phyloP scores from a whole-genome alignment of 2,329 filamentous ascomycete species.

The Arthroderma sp. region DNA sequence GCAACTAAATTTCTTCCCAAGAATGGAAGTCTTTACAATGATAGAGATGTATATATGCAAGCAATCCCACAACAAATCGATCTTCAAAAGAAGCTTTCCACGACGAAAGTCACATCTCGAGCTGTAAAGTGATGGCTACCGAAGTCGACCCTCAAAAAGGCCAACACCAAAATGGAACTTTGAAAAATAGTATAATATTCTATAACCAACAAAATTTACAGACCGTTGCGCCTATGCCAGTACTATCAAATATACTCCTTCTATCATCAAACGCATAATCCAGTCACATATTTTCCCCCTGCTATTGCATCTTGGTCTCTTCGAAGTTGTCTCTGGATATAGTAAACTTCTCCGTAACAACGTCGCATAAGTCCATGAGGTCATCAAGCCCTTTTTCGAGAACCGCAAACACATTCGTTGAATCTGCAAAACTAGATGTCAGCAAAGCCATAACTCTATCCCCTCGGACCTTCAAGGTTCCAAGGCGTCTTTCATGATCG shows the following conservation, averaged over 20 bases:
- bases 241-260: not conserved
- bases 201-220: not conserved
- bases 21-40: not conserved
- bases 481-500: no score
- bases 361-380: constrained; percentile 81
- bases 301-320: constrained; percentile 16
- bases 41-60: constrained; percentile 9
- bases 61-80: not conserved
- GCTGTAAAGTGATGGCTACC: no score
- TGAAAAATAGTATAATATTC: not conserved
- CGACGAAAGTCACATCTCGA: not conserved
- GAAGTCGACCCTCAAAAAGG: no score
- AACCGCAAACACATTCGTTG: constrained; percentile 67
- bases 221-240: constrained; percentile 1
- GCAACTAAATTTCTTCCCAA: constrained; percentile 10
- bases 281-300: not conserved
- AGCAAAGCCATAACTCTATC: not conserved
- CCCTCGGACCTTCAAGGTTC: not conserved
- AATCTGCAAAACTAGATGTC: constrained; percentile 40
- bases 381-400: constrained; percentile 83
- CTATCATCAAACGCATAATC: not conserved
- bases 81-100: not conserved
- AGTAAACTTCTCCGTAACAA: constrained; percentile 82
- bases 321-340: constrained; percentile 51
- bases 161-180: not conserved